Conservation (phyloP, 2,329 filamentous ascomycete species). For the Xylaria digitata region DNA sequence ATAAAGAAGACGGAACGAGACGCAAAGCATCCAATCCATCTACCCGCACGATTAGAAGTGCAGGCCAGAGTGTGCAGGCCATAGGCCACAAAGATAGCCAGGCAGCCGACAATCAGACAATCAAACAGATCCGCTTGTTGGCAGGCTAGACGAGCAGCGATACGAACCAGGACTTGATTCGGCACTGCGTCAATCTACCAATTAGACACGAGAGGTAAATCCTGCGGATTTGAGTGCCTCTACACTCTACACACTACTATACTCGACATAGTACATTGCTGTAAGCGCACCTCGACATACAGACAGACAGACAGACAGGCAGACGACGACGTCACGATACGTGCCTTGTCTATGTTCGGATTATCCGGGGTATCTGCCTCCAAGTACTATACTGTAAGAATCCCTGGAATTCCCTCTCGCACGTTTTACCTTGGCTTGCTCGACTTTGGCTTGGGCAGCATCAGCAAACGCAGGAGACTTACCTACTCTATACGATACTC, state of each 20-base stretch:
- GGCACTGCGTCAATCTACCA: constrained; percentile 55
- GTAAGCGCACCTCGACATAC: neutral
- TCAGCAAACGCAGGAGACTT: neutral
- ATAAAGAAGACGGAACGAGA: constrained; percentile 9
- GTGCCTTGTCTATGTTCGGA: neutral
- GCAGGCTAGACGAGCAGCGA: constrained; percentile 37
- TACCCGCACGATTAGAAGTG: constrained; percentile 2
- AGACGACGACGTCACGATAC: too few species aligned
- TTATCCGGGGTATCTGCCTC: constrained; percentile 4
- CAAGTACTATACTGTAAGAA: neutral
- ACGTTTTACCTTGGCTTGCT: constrained; percentile 4
- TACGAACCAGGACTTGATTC: constrained; percentile 45
- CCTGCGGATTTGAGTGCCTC: constrained; percentile 49
- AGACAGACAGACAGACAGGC: too few species aligned
- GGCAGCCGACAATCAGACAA: constrained; percentile 12
- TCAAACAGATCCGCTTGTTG: constrained; percentile 22
- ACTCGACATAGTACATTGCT: neutral
- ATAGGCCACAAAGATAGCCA: neutral
- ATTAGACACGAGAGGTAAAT: constrained; percentile 63
- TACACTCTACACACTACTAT: neutral
- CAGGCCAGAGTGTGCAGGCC: too few species aligned
- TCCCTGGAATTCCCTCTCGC: neutral
- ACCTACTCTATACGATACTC: constrained; percentile 13
- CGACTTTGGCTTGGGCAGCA: constrained; percentile 9
- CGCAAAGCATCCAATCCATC: constrained; percentile 5